Base-by-base conservation (phyloP, 139 green algal species). In the Chlamydomonas applanata region DNA sequence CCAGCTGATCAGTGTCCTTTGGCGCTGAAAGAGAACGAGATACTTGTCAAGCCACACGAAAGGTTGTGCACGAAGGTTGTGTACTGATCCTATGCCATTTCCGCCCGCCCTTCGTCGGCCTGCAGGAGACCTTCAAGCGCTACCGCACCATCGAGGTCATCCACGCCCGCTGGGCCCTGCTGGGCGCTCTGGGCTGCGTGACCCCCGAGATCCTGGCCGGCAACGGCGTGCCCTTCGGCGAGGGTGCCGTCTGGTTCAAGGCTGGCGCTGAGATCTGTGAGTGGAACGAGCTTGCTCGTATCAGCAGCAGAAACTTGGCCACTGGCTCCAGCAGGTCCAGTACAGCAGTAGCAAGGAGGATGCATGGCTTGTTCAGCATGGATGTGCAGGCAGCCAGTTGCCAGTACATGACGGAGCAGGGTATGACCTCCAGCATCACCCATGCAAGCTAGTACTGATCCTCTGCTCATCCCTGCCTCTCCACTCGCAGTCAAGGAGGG, bases 121-220 rank as follows among this genome's bases (percentile, higher is more conserved):
- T 24, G 65, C 65, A 59, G 40, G n/a, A 82, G 75, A 87, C 84
- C 61, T 87, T 87, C 78, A 35, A 67, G 32, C 64, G 87, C 76
- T 97, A 97, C 90, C 89, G 96, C 72, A 93, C 98, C 90, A 73
- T 93, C 61, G 96, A 99, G 91, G 72, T 99, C 53, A 97, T 99
- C 85, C 96, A 99, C 88, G 92, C 91, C 17, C 74, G 74, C 53
- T 79, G 74, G 74, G 74, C 74, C 66, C 52, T 79, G 89, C 84
- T 94, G 44, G 92, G 93, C 76, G 88, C 93, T 52, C 83, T 97
- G 63, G 91, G 90, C 65, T 90, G 86, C 83, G 27, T 95, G 64
- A 85, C 76, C 74, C 89, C 90, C 61, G 90, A 95, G 89, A 73
- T 92, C 56, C 81, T 94, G 69, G 75, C 77, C 72, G 82, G 83